Evolutionary conservation across 2,329 filamentous ascomycete species (phyloP), one percentile per base, ranked within the genome.

Genomic region (Pseudogymnoascus sp.): DNA sequence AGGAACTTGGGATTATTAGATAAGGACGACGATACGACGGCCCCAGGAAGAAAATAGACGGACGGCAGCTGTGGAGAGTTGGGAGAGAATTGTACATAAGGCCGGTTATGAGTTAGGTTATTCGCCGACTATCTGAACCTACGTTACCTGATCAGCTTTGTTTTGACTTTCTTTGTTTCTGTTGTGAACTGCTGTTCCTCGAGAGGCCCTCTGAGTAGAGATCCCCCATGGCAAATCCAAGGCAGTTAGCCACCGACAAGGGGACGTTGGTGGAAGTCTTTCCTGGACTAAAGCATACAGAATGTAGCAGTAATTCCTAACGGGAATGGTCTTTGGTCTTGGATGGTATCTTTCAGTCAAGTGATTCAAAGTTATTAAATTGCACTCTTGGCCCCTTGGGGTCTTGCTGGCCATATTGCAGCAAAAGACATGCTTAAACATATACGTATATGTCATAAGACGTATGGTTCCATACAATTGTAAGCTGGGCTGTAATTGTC

Each of bases 1-100:
- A 83, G 91, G 75, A 92, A 88, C 74, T 75, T 97, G 65, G 93
- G 93, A 47, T 76, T 97, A 67, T 72, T 97, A 69, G 87, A 88
- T 71, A 91, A 91, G 75, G 88, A 94, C 67, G 89, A 95, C 69
- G 89, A 94, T 68, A 84, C 86, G 61, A 84, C 87, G 72, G 81
- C 82, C 72, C 80, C 79, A 50, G 63, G 80, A 65, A 18, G 20
- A 11, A 39, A 20, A 11, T 25, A 72, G 72, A 63, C 73, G 64
- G 71, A 60, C 62, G 39, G 22, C 47, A 59, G 58, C 36, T 57
- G 41, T 22, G 39, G 41, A 30, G 60, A 58, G 39, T 61, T 36
- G 37, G 20, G 59, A 36, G 43, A n/a, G 54, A 38, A 16, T 64
- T 72, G 71, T 71, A 71, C 62, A 70, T 69, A 70, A 67, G 64